Evolutionary conservation across 2,329 filamentous ascomycete genomes (phyloP), one percentile per base, ranked within the genome.

Genomic region (Leptographium flavum): DNA sequence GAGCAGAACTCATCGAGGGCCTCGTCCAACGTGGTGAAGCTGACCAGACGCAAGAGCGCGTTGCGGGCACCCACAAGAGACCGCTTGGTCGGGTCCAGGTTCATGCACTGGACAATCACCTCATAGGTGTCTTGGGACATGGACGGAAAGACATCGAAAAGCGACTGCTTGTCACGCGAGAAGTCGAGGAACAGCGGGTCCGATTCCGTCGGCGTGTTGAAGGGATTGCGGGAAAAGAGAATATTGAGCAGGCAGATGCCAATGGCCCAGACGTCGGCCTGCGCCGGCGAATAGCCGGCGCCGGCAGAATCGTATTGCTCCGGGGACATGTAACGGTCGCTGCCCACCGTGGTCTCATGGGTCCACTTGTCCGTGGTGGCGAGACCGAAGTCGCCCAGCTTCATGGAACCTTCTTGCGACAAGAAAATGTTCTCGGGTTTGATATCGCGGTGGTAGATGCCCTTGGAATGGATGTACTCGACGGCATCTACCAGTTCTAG

Each of bases 381-480:
- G 51, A 98, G 72, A 45, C 92, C 92, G 60, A 96, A 94, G 63
- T 98, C 92, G 57, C 92, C 92, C 31, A 98, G 79, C 68, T 98
- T 98, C 83, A 96, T 84, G 33, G 81, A 74, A 45, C 90, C 90
- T 54, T 82, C 76, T 49, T 88, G 76, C 48, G 81, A 84, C 52
- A 98, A 73, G 63, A 98, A 96, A 63, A 98, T 94, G 70, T 98
- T 98, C 73, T 98, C 92, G 0, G 92, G 92, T 69, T 98, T 98
- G 76, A 98, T 95, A 63, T 98, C 92, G 50, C 92, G 85, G 60
- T 98, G 92, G 62, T 87, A 95, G 59, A 96, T 77, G 52, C 87
- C 88, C 62, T 88, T 88, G 51, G 76, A 74, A 63, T 98, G 92
- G 65, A 94, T 87, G 64, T 87, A 88, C 50, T 85, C 80, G 42